These are phyloP conservation scores for Entomortierella lignicola DNA, from an alignment of 192 early-diverging fungal species.

Conservation along the genomic window DNA sequence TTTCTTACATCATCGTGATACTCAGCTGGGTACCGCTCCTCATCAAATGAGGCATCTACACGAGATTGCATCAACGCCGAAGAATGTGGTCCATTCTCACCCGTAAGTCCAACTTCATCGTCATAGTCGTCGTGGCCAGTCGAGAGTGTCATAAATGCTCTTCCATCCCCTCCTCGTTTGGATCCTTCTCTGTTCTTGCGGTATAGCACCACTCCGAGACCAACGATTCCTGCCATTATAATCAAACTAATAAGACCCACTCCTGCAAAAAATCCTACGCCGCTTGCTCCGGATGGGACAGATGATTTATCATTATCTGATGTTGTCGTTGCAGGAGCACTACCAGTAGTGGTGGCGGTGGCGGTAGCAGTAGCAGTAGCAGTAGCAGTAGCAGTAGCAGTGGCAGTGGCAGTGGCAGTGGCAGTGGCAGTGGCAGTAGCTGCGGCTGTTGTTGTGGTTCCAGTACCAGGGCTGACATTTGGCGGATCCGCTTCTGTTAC, in stretches of 20 bases:
- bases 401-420: no score
- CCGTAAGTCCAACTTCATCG: conserved; percentile 31
- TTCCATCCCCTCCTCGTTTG: conserved; percentile 12
- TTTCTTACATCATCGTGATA: conserved; percentile 36
- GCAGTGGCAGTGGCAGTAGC: no score
- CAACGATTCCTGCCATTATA: conserved; percentile 19
- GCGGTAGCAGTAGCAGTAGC: neutral
- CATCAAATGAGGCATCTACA: conserved; percentile 47
- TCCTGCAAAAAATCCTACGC: conserved; percentile 26
- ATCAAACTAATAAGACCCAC: conserved; percentile 26
- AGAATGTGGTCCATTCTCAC: conserved; percentile 50
- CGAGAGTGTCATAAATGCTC: conserved; percentile 34
- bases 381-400: neutral
- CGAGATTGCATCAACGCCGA: conserved; percentile 49
- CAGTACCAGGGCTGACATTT: neutral
- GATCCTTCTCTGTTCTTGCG: conserved; percentile 1
- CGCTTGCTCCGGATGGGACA: neutral
- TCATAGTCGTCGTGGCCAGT: conserved; percentile 36
- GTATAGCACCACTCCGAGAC: conserved; percentile 15
- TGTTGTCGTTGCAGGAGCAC: neutral
- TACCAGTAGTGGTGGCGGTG: neutral
- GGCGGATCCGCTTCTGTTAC: conserved; percentile 17
- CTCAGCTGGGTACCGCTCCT: conserved; percentile 31
- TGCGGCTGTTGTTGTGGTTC: no score
- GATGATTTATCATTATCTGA: neutral